Percentiles rank a stretch among this genome's conserved stretches.
These are phyloP conservation scores for Boletus bicolor DNA, from an alignment of 768 basidiomycete genomes.

Conservation along the genomic window DNA sequence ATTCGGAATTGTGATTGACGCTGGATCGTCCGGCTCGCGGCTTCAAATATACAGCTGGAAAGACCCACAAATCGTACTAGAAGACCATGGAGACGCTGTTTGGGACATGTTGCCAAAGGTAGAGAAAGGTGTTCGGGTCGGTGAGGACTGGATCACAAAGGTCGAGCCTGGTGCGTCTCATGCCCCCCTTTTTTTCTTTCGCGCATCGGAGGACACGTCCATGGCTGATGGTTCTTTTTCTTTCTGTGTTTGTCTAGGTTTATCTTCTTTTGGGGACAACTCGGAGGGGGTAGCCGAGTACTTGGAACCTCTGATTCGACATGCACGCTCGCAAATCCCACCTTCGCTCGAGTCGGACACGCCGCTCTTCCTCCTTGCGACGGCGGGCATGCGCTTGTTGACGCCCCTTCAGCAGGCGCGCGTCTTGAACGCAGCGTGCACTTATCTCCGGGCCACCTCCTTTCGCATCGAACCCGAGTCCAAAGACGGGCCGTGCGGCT, in stretches of 20 bases:
- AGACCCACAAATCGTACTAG: constrained; percentile 64
- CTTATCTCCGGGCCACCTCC: constrained; percentile 69
- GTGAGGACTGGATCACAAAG: constrained; percentile 86
- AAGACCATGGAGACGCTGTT: constrained; percentile 48
- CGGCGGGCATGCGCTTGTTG: constrained; percentile 95
- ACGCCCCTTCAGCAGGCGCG: constrained; percentile 61
- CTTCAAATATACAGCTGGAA: constrained; percentile 97
- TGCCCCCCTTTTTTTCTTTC: too few relatives aligned
- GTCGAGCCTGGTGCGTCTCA: constrained; percentile 82
- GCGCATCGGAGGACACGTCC: not conserved
- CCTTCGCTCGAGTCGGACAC: constrained; percentile 82
- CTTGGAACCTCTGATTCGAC: constrained; percentile 76
- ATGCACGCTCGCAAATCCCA: constrained; percentile 80
- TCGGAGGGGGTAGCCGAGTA: constrained; percentile 71
- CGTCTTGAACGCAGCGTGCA: constrained; percentile 75
- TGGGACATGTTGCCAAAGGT: constrained; percentile 71
- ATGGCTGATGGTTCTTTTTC: constrained; percentile 1
- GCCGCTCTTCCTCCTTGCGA: constrained; percentile 91
- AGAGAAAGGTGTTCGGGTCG: constrained; percentile 82
- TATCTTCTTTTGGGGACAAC: constrained; percentile 75
- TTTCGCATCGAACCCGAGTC: constrained; percentile 74
- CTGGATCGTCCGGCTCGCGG: constrained; percentile 95
- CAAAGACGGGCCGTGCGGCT: constrained; percentile 78
- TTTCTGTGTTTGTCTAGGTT: constrained; percentile 46
- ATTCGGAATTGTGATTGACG: constrained; percentile 96